Conservation (phyloP, 2,329 filamentous ascomycete species). For the Westerdykella sp. region DNA sequence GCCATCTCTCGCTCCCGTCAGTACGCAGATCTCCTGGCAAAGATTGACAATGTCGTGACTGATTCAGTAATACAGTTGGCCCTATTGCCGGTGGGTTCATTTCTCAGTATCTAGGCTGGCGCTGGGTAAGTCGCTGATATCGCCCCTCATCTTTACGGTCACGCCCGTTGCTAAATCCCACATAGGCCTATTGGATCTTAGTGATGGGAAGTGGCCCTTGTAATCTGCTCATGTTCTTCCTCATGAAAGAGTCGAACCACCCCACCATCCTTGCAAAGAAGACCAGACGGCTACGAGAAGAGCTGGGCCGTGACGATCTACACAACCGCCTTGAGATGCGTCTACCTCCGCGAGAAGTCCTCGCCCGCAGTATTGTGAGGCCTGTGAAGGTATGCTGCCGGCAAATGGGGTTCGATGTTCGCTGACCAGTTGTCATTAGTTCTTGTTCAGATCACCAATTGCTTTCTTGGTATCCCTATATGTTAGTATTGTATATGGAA, state of each 20-base stretch:
- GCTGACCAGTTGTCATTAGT: slow-evolving; percentile 1
- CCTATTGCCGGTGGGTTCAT: slow-evolving; percentile 16
- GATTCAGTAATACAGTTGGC: slow-evolving; percentile 6
- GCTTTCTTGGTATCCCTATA: slow-evolving; percentile 12
- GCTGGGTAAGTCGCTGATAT: slow-evolving; percentile 6
- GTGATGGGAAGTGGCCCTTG: slow-evolving; percentile 10
- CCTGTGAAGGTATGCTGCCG: slow-evolving; percentile 10
- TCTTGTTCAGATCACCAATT: slow-evolving; percentile 13
- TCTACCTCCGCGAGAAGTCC: slow-evolving; percentile 5
- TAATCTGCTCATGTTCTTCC: slow-evolving; percentile 10
- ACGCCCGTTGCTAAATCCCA: background rate
- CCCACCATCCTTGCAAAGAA: slow-evolving; percentile 11
- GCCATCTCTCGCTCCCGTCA: slow-evolving; percentile 10
- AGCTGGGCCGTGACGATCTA: slow-evolving; percentile 10
- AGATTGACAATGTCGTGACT: slow-evolving; percentile 9
- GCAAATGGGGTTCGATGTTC: background rate
- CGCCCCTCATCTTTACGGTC: background rate
- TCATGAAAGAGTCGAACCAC: slow-evolving; percentile 14
- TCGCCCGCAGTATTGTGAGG: slow-evolving; percentile 9
- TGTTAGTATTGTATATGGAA: slow-evolving; percentile 17
- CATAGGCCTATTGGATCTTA: slow-evolving; percentile 13
- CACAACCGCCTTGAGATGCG: slow-evolving; percentile 9
- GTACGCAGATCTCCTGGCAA: slow-evolving; percentile 10
- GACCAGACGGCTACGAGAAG: slow-evolving; percentile 9
- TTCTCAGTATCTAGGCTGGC: slow-evolving; percentile 12